Base-by-base conservation (phyloP, 1,139 yeast species). In the Lodderomyces margitis region DNA sequence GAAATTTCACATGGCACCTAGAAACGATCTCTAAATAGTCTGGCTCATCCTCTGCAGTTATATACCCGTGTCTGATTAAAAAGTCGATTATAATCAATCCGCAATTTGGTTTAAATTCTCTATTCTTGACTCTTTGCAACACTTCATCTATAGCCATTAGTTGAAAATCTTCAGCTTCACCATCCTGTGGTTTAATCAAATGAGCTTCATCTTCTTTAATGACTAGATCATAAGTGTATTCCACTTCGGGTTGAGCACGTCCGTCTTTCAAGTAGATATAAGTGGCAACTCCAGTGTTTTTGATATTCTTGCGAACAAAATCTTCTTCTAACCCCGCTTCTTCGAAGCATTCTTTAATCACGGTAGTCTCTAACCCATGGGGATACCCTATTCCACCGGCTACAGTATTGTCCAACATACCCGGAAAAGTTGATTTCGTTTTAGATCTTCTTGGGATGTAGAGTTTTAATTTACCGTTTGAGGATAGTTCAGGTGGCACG, bases 321-420 rank as follows among this genome's bases (percentile, higher is more conserved):
- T 65, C 70, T 34, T 68, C 69, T 0, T 57, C 50, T n/a, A 92
- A 62, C 0, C 96, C 95, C 0, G 96, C 98, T 57, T 92, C 98
- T 56, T 92, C 98, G 47, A 69, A 73, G 52, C 95, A 82, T 58
- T 92, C 98, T 57, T 92, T 92, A 16, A 87, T 53, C 3, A 83
- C 80, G 0, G 98, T 91, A 38, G 87, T 95, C 57, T 70, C 67
- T 2, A 83, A 65, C 0, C 92, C 89, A 51, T 79, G 69, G 0
- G 96, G 96, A 56, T 83, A 74, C 0, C 96, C 96, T 16, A 92
- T 58, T 0, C 98, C 98, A 1, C 98, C 98, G 0, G 96, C 98
- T 5, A 92, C 87, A 1, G 95, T 87, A 57, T 91, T 92, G 59
- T 92, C 98, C 35, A 89, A 73, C 87, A 80, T 84, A 0, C 87